A percentile compares a stretch with the other conserved stretches of the same genome.
Evolutionary conservation across 2,329 filamentous ascomycete genomes (phyloP).

Genomic region (Ceratocystis cubensis): DNA sequence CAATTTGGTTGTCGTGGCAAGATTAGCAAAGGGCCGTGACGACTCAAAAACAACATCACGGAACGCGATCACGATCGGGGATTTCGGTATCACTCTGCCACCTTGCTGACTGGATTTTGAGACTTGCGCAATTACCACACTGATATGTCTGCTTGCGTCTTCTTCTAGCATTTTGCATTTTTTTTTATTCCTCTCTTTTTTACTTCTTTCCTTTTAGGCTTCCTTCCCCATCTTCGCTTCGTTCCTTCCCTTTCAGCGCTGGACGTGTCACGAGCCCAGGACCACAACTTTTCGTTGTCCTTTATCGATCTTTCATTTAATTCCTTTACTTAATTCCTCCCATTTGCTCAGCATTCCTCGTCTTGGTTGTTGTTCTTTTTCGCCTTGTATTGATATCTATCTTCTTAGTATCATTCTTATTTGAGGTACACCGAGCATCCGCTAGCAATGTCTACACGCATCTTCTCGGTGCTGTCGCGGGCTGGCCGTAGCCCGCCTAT

Average conservation of each 20-base stretch:
- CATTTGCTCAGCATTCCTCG: not conserved
- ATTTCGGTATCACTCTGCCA: not conserved
- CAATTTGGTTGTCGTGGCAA: conserved; percentile 3
- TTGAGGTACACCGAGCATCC: not conserved
- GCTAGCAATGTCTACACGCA: conserved; percentile 11
- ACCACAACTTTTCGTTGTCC: conserved; percentile 1
- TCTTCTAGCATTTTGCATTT: not conserved
- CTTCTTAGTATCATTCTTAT: not conserved
- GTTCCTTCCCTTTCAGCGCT: conserved; percentile 2
- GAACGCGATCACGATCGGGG: conserved; percentile 1
- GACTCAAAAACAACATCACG: not conserved
- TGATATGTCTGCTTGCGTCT: not conserved
- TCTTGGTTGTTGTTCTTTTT: not conserved
- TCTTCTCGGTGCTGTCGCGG: conserved; percentile 6
- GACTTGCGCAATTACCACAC: not conserved
- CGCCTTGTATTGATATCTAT: not conserved
- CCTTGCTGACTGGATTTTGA: not conserved
- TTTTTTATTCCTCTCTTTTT: conserved; percentile 9
- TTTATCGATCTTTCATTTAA: not conserved
- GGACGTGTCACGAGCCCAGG: conserved; percentile 3
- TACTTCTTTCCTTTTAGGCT: not conserved
- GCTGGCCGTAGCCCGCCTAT: conserved; percentile 1
- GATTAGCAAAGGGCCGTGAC: not conserved
- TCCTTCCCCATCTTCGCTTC: not conserved
- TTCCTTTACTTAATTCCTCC: not conserved